These are phyloP conservation scores for Backusella circina DNA, from an alignment of 192 early-diverging fungal species.

Conservation along the genomic window DNA sequence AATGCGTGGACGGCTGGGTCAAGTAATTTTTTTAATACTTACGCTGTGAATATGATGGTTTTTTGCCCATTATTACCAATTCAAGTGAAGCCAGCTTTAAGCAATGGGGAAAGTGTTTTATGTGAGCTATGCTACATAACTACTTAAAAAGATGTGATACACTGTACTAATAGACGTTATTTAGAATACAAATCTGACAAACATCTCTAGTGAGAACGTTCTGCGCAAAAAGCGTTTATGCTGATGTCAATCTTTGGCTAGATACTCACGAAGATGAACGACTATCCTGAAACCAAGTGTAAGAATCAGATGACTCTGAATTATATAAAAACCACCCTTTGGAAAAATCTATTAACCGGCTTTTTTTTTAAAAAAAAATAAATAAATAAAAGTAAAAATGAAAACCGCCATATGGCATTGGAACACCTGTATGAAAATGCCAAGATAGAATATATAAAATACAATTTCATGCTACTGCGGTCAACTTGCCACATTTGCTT, in stretches of 20 bases:
- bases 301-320: no score
- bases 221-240: not conserved
- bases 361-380: no score
- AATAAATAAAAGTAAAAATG: no score
- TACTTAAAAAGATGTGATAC: conserved; percentile 5
- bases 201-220: not conserved
- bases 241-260: not conserved
- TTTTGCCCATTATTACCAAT: conserved; percentile 4
- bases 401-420: no score
- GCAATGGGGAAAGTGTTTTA: not conserved
- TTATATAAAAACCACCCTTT: no score
- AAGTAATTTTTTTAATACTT: conserved; percentile 6
- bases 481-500: no score
- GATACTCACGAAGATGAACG: no score
- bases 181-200: not conserved
- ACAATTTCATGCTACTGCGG: no score
- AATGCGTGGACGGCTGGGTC: not conserved
- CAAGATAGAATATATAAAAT: no score
- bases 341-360: no score
- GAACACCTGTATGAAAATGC: no score
- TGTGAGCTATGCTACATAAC: conserved; percentile 6
- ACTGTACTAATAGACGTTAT: conserved; percentile 9
- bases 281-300: no score
- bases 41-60: not conserved
- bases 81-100: conserved; percentile 8